phyloP scores from a whole-genome alignment of 73 alveolate species.

The Urostyla sp. region DNA sequence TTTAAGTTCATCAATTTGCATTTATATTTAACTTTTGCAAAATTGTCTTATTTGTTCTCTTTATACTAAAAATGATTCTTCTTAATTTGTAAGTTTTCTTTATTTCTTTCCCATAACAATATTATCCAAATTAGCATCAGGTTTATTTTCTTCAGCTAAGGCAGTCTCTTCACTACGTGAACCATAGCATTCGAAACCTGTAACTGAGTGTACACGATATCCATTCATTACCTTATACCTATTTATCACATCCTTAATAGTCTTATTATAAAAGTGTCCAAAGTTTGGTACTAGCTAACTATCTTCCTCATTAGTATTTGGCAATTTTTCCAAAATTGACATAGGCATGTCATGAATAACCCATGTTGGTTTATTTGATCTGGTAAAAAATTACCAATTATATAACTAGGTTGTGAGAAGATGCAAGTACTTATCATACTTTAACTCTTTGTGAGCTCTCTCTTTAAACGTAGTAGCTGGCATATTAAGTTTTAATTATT shows the following conservation, averaged over 20 bases:
- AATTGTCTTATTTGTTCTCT: slow-evolving; percentile 41
- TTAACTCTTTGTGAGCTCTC: slow-evolving; percentile 8
- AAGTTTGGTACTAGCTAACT: slow-evolving; percentile 92
- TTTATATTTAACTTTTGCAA: slow-evolving; percentile 26
- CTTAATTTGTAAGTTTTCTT: not conserved
- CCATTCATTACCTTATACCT: slow-evolving; percentile 88
- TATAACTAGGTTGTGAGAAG: slow-evolving; percentile 59
- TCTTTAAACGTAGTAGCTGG: slow-evolving; percentile 18
- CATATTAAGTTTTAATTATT: not conserved
- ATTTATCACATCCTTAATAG: slow-evolving; percentile 91
- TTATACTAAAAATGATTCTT: not conserved
- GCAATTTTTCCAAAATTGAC: too few relatives aligned
- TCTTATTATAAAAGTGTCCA: slow-evolving; percentile 91
- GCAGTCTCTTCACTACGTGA: slow-evolving; percentile 56
- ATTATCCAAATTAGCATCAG: not conserved
- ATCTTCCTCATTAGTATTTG: too few relatives aligned
- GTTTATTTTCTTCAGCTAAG: not conserved
- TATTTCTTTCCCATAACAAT: not conserved
- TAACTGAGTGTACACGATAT: slow-evolving; percentile 47
- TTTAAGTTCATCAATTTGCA: slow-evolving; percentile 26
- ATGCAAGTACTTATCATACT: not conserved
- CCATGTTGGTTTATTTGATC: slow-evolving; percentile 75
- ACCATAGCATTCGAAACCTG: slow-evolving; percentile 70
- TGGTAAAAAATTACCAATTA: slow-evolving; percentile 60
- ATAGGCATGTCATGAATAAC: slow-evolving; percentile 94